Percentiles rank a stretch among this genome's conserved stretches.
Conservation (phyloP, 1,139 yeast genomes). For the Nadsonia starkeyi-henricii region DNA sequence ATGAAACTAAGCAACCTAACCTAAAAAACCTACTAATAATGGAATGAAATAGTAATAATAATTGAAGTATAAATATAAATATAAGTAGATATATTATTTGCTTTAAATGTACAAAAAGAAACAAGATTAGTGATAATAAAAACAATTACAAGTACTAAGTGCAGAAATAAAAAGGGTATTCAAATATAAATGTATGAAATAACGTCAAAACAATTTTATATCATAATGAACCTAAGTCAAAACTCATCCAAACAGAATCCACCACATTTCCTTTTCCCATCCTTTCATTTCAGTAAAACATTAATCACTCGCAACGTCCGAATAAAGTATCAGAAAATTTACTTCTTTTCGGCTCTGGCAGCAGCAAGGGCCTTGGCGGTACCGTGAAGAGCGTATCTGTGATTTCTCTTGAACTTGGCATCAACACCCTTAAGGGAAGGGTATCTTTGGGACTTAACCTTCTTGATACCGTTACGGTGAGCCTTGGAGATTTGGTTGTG, state of each 20-base stretch:
- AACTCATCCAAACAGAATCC: neutral
- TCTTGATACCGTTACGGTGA: conserved; percentile 99
- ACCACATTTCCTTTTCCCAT: neutral
- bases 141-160: neutral
- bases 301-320: neutral
- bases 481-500: conserved; percentile 99
- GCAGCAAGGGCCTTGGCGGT: conserved; percentile 80
- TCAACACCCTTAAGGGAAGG: conserved; percentile 98
- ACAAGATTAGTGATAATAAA: neutral
- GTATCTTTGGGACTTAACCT: conserved; percentile 96
- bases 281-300: neutral
- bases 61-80: neutral
- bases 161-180: neutral
- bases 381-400: conserved; percentile 98
- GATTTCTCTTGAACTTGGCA: conserved; percentile 98
- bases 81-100: neutral
- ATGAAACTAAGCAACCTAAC: no score
- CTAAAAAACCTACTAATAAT: no score
- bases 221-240: neutral
- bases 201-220: neutral
- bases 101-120: neutral
- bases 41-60: no score
- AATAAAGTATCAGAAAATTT: neutral
- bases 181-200: neutral
- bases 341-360: conserved; percentile 14